A percentile compares a stretch with the other conserved stretches of the same genome.
Conservation (phyloP, 345 rosid genomes). For the Eucalyptus pauciflora region DNA sequence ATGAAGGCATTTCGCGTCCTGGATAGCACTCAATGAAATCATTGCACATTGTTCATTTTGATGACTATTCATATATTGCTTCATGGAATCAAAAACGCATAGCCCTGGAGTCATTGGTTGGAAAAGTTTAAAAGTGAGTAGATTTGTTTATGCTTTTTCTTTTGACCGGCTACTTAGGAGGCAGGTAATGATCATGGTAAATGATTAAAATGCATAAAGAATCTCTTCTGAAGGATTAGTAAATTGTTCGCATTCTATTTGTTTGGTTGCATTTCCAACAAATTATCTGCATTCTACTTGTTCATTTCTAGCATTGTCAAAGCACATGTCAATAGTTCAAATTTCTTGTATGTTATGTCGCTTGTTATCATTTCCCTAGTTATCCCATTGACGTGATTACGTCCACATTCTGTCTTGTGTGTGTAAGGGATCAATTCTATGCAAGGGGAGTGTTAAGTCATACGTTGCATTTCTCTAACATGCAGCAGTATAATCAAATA, state of each 20-base stretch:
- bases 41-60: background rate
- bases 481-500: background rate
- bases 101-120: background rate
- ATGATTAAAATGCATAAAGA: too few relatives aligned
- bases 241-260: background rate
- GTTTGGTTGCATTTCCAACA: background rate
- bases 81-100: background rate
- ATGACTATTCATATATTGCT: background rate
- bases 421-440: background rate
- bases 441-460: background rate
- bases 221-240: background rate
- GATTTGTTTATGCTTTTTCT: background rate
- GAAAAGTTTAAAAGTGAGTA: background rate
- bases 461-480: background rate
- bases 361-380: background rate
- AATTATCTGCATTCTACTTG: background rate
- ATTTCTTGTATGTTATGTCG: background rate
- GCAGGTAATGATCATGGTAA: background rate
- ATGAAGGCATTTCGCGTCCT: background rate
- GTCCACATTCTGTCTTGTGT: background rate
- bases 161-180: background rate
- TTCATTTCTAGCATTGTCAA: background rate
- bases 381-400: background rate
- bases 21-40: background rate
- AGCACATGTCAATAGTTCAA: background rate